These are phyloP conservation scores for Boletellus emodensis DNA, from an alignment of 768 basidiomycete species.

Conservation along the genomic window DNA sequence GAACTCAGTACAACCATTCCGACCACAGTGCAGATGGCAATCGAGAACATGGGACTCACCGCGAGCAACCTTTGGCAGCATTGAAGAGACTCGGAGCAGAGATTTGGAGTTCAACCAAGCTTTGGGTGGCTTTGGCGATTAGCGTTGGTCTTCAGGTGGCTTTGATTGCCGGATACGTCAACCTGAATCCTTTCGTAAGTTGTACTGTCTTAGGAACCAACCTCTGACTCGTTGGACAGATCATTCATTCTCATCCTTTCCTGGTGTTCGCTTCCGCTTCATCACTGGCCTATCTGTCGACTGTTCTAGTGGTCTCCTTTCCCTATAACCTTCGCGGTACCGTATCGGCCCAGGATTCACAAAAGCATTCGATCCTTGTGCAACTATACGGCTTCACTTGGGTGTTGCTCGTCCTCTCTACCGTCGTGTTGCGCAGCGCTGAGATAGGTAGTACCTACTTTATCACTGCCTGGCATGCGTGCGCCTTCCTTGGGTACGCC, in stretches of 20 bases:
- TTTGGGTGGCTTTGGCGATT: slow-evolving; percentile 57
- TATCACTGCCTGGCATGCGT: slow-evolving; percentile 51
- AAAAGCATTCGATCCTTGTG: slow-evolving; percentile 49
- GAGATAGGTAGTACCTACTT: slow-evolving; percentile 55
- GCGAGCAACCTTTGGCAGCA: slow-evolving; percentile 20
- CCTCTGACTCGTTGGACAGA: slow-evolving; percentile 35
- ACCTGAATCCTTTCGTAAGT: slow-evolving; percentile 64
- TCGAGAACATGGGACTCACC: slow-evolving; percentile 3
- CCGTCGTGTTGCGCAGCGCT: slow-evolving; percentile 38
- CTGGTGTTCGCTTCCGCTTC: slow-evolving; percentile 47
- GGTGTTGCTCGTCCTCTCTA: slow-evolving; percentile 51
- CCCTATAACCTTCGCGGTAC: slow-evolving; percentile 24
- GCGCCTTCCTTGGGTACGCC: slow-evolving; percentile 39
- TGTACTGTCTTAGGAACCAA: background rate
- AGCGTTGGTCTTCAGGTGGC: slow-evolving; percentile 43
- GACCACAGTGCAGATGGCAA: background rate
- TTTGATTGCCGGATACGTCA: slow-evolving; percentile 46
- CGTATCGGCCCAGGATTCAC: slow-evolving; percentile 33
- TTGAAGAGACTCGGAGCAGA: slow-evolving; percentile 26
- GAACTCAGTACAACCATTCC: slow-evolving; percentile 11
- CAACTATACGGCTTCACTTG: slow-evolving; percentile 58
- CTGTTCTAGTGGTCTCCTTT: slow-evolving; percentile 40
- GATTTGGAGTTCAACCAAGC: slow-evolving; percentile 51
- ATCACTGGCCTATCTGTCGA: slow-evolving; percentile 48
- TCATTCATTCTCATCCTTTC: slow-evolving; percentile 55